Base-by-base conservation (phyloP, 345 rosid genomes). In the Salix koriyanagi region DNA sequence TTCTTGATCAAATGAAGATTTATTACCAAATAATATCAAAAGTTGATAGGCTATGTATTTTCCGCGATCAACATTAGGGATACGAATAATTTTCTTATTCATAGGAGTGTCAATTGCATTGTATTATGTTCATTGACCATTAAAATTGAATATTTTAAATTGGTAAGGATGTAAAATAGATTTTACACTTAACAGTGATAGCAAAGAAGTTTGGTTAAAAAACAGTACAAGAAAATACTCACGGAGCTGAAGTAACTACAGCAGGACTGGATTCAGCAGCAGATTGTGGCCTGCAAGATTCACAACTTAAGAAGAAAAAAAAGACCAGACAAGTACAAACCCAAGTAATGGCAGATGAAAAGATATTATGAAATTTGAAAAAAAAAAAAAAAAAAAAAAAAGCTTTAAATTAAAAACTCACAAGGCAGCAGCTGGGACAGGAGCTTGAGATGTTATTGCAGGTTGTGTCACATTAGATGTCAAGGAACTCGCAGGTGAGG, bases 281-380 rank as follows among this genome's bases (percentile, higher is more conserved):
- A n/a, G 79, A 42, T 32, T 70, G 79, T 21, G 62, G 75, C 56
- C 79, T 77, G 74, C 61, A 60, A 46, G 60, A 32, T 70, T 44
- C 32, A 32, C 46, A 30, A 18, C 15, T 70, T 13, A 21, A 25
- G 34, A 18, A 46, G 11, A 75, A 30, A 8, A 28, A 7, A 7
- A 28, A 9, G 1, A 15, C 13, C 39, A 37, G 70, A 5, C n/a
- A 65, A 34, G 7, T 21, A 21, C 46, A 37, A 37, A 16, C 26
- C 52, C 21, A 26, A 48, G 19, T 4, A 16, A 68, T 69, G 14
- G 67, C 50, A 44, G 25, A 37, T 32, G 13, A 23, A 36, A 34
- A n/a, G 16, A 52, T 14, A 48, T 7, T 37, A 36, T 16, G 58
- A 23, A 9, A 65, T 23, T 54, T 21, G 60, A 54, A 41, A 44